Evolutionary conservation across 305 asterid species (phyloP).

Genomic region (Lippia alba): DNA sequence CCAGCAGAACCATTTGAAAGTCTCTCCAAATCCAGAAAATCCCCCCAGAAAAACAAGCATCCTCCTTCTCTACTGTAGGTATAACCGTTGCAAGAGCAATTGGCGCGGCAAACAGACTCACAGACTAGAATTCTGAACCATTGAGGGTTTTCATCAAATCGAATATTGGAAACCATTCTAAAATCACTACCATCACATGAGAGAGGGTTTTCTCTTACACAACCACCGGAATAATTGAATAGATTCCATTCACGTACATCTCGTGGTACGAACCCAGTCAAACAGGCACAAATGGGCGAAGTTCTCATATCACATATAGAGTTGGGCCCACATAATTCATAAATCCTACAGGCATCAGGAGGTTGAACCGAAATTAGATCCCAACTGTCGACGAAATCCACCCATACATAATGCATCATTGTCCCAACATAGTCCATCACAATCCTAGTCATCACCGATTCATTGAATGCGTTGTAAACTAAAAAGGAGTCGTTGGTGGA

Average conservation of each 20-base stretch:
- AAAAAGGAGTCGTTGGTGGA: conserved; percentile 6
- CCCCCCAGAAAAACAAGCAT: conserved; percentile 33
- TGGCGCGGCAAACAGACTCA: conserved; percentile 18
- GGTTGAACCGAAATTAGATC: accelerated
- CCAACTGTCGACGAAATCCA: conserved; percentile 13
- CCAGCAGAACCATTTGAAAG: background rate
- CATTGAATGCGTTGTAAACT: conserved; percentile 13
- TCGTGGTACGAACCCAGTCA: conserved; percentile 28
- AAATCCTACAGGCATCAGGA: background rate
- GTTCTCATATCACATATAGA: conserved; percentile 26
- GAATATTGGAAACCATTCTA: background rate
- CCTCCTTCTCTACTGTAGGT: background rate
- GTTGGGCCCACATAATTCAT: conserved; percentile 35
- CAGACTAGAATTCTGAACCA: conserved; percentile 22
- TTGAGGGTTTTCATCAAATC: conserved; percentile 37
- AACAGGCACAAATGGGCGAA: conserved; percentile 23
- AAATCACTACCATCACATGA: conserved; percentile 19
- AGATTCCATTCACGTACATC: background rate
- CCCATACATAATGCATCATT: background rate
- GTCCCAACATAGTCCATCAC: conserved; percentile 14
- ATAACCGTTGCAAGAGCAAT: conserved; percentile 41
- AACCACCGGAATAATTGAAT: conserved; percentile 26
- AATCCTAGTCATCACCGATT: conserved; percentile 18
- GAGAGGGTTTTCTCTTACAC: conserved; percentile 22
- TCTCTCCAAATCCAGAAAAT: conserved; percentile 31